A percentile compares a stretch with the other conserved stretches of the same genome.
phyloP scores from a whole-genome alignment of 768 basidiomycete species.

The Trametes maxima region DNA sequence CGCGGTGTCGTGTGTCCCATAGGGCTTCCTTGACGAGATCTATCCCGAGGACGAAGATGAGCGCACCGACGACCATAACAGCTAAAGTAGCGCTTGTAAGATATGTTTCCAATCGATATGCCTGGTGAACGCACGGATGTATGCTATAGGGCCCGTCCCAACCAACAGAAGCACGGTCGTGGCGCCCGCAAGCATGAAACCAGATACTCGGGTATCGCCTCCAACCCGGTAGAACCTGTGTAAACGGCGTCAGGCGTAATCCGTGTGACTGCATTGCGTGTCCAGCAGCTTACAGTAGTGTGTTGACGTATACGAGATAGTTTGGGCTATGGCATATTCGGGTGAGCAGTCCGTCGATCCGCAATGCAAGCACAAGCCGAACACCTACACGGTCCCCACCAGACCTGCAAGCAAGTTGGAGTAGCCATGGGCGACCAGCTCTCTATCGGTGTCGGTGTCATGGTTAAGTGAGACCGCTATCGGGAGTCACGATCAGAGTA shows the following conservation, averaged over 20 bases:
- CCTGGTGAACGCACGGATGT: conserved; percentile 64
- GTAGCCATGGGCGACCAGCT: conserved; percentile 90
- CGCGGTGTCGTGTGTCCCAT: conserved; percentile 93
- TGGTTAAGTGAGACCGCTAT: conserved; percentile 85
- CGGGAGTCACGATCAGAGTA: not conserved
- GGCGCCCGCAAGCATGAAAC: conserved; percentile 80
- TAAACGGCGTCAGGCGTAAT: not conserved
- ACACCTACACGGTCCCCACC: conserved; percentile 75
- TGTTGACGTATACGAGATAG: conserved; percentile 88
- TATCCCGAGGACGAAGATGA: conserved; percentile 93
- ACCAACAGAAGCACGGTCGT: conserved; percentile 73
- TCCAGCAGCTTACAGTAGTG: conserved; percentile 56
- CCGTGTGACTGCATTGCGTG: conserved; percentile 14
- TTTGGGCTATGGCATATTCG: conserved; percentile 56
- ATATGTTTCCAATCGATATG: not conserved
- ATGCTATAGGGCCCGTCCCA: conserved; percentile 90
- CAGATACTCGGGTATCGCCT: conserved; percentile 80
- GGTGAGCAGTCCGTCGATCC: not conserved
- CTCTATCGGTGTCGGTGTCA: conserved; percentile 90
- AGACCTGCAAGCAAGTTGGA: conserved; percentile 85
- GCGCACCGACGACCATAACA: conserved; percentile 85
- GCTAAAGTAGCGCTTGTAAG: conserved; percentile 45
- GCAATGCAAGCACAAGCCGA: not conserved
- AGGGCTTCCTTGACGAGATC: conserved; percentile 94
- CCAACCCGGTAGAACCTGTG: conserved; percentile 89